Conservation (phyloP, 345 rosid genomes). For the Limnanthes douglasii region DNA sequence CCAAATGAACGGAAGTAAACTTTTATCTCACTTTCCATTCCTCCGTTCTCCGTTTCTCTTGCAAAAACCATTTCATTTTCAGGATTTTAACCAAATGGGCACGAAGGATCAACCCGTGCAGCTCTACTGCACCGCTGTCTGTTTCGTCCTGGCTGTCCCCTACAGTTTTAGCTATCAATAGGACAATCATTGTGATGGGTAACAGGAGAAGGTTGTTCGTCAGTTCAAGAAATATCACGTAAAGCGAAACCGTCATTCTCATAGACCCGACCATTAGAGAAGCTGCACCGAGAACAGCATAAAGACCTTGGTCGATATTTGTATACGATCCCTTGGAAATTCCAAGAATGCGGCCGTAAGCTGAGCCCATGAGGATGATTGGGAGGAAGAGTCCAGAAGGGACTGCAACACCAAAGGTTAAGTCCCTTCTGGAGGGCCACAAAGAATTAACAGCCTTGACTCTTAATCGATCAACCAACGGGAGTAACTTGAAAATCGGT, state of each 20-base stretch:
- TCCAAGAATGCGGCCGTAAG: slow-evolving; percentile 80
- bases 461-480: too few relatives aligned
- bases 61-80: slow-evolving; percentile 74
- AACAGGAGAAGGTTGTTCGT: slow-evolving; percentile 83
- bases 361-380: slow-evolving; percentile 79
- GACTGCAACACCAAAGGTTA: slow-evolving; percentile 87
- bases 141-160: slow-evolving; percentile 61
- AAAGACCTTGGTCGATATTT: slow-evolving; percentile 70
- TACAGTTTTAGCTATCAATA: slow-evolving; percentile 73
- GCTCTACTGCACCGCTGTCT: slow-evolving; percentile 23
- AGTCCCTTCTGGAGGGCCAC: too few relatives aligned
- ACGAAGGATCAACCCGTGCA: slow-evolving; percentile 73
- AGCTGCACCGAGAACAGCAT: slow-evolving; percentile 97
- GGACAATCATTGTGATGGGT: slow-evolving; percentile 82
- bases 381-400: slow-evolving; percentile 97
- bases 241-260: slow-evolving; percentile 97
- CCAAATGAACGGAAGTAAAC: slow-evolving; percentile 65
- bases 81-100: slow-evolving; percentile 56
- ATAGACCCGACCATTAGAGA: slow-evolving; percentile 91
- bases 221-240: slow-evolving; percentile 87
- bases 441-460: too few relatives aligned
- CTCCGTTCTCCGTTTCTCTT: slow-evolving; percentile 61
- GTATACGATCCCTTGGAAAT: slow-evolving; percentile 56
- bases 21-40: slow-evolving; percentile 74
- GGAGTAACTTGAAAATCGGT: too few relatives aligned